Percentiles rank a stretch among this genome's conserved stretches.
These are phyloP conservation scores for Osmanthus fragrans DNA, from an alignment of 257 asterid genomes.

Conservation along the genomic window DNA sequence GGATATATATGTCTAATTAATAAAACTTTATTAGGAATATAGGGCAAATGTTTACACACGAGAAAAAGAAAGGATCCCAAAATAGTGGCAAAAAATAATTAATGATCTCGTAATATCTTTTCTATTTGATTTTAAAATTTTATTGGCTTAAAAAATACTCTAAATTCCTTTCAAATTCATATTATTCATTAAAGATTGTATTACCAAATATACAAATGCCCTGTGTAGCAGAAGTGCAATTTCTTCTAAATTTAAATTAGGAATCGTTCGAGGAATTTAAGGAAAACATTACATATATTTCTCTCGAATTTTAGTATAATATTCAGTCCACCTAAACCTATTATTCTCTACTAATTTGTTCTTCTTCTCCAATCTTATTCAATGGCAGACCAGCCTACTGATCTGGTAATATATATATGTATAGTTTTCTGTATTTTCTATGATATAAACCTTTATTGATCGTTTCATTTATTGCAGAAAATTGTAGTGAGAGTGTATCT, in stretches of 20 bases:
- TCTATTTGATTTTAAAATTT: not conserved
- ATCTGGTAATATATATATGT: too few species aligned
- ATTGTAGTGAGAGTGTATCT: constrained; percentile 24
- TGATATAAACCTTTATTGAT: not conserved
- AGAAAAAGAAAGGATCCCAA: too few species aligned
- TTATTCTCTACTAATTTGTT: too few species aligned
- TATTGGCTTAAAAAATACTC: too few species aligned
- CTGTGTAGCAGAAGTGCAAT: not conserved
- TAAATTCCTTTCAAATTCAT: not conserved
- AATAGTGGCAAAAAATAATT: too few species aligned
- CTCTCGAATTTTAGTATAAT: not conserved
- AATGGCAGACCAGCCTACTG: too few species aligned
- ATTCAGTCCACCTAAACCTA: too few species aligned
- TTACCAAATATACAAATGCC: not conserved
- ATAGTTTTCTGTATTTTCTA: not conserved
- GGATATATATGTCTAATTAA: too few species aligned
- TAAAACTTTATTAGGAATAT: too few species aligned
- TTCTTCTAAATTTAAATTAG: not conserved
- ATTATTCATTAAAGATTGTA: not conserved
- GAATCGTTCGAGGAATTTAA: not conserved
- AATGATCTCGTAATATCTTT: too few species aligned
- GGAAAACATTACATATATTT: not conserved
- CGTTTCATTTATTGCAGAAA: constrained; percentile 20
- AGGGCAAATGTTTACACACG: too few species aligned
- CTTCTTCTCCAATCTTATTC: too few species aligned